Base-by-base conservation (phyloP, 371 early-diverging fungal genomes). In the Rhizomucor miehei region DNA sequence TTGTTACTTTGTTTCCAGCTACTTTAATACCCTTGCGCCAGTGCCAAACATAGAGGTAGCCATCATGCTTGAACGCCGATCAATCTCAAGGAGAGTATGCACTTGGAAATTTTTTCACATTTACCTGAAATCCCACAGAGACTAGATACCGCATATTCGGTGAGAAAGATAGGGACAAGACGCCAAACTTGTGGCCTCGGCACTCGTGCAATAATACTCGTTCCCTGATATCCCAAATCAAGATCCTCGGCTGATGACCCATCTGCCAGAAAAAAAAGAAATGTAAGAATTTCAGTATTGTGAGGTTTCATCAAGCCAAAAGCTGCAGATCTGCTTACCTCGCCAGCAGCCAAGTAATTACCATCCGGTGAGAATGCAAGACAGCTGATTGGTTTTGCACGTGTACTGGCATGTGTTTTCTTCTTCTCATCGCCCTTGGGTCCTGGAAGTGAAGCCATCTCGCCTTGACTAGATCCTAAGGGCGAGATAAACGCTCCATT, bases 41-140 rank as follows among this genome's bases (percentile, higher is more conserved):
- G 65, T 91, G 82, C 93, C 93, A 93, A 23, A 91, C 82, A 62
- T 89, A 83, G 21, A 91, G 59, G 59, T 80, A 87, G 0, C 91
- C 92, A 66, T 93, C 93, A 61, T 91, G 91, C 86, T 90, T 71
- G 14, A 21, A 20, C 45, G 38, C 37, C 50, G 45, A 45, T 38
- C 25, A 54, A 36, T 49, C 20, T 13, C 14, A 44, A 44, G 20
- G 14, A 20, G 23, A 44, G 20, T 17, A 41, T 29, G 29, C 29
- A 29, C 29, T 29, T 8, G 29, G 29, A 29, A 29, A 29, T 8
- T 29, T 29, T 24, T 35, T 19, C 48, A 37, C 16, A 43, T 48
- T 25, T 79, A 87, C 89, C 78, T 88, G 88, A 63, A 86, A 85
- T n/a, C 93, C 93, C 37, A 90, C 67, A 5, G 93, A 91, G 6